These are phyloP conservation scores for Tubosaeta sp. DNA, from an alignment of 768 basidiomycete species.

Conservation along the genomic window DNA sequence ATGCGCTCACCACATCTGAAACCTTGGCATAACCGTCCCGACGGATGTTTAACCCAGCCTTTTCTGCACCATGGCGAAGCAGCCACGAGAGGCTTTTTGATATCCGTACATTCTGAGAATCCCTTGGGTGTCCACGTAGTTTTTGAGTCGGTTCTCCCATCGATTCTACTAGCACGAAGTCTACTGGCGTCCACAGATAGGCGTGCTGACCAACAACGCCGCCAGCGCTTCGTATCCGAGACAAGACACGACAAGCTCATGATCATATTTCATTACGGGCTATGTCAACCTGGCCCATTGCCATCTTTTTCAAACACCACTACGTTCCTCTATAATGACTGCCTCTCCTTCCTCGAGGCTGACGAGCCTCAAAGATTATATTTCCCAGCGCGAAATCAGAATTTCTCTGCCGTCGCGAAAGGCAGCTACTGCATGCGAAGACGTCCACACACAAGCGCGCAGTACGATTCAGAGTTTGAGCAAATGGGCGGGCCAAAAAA, in stretches of 20 bases:
- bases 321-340: constrained; percentile 21
- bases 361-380: constrained; percentile 45
- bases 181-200: constrained; percentile 5
- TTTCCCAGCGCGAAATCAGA: constrained; percentile 42
- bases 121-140: constrained; percentile 55
- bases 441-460: constrained; percentile 17
- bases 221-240: not conserved
- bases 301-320: constrained; percentile 2
- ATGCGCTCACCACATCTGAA: constrained; percentile 68
- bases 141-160: constrained; percentile 33
- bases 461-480: constrained; percentile 44
- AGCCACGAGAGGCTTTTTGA: constrained; percentile 91
- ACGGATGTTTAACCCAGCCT: constrained; percentile 71
- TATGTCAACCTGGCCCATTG: not conserved
- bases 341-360: constrained; percentile 31
- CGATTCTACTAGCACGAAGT: not conserved
- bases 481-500: constrained; percentile 62
- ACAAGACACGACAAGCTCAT: constrained; percentile 9
- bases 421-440: constrained; percentile 18
- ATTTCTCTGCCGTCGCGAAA: constrained; percentile 19
- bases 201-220: not conserved
- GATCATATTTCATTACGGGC: constrained; percentile 8
- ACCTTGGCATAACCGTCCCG: constrained; percentile 84
- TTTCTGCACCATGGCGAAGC: constrained; percentile 83
- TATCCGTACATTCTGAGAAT: constrained; percentile 63